A percentile compares a stretch with the other conserved stretches of the same genome.
Evolutionary conservation across 2,329 filamentous ascomycete genomes (phyloP).

Genomic region (Fusarium metavorans): DNA sequence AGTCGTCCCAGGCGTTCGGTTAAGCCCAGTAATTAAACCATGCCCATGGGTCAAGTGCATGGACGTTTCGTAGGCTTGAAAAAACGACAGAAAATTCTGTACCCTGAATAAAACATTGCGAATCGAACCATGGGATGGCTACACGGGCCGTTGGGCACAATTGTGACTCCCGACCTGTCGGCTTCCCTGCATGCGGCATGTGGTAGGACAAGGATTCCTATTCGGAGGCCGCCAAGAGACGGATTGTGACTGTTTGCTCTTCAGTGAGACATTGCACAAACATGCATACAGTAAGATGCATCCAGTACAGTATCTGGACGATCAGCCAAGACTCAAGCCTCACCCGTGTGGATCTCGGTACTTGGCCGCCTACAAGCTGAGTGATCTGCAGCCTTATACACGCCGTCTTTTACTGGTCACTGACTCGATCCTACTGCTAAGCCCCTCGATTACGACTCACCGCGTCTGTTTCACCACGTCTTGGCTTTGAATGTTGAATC

Average conservation of each 20-base stretch:
- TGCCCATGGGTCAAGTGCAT: constrained; percentile 1
- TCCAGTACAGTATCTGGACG: constrained; percentile 1
- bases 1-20: constrained; percentile 43
- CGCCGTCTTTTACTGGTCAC: constrained; percentile 9
- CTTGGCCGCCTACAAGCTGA: constrained; percentile 18
- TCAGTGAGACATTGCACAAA: not conserved
- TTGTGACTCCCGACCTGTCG: constrained; percentile 2
- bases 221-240: constrained; percentile 6
- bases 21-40: constrained; percentile 43
- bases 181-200: constrained; percentile 19
- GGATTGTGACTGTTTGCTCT: constrained; percentile 4
- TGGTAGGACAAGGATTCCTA: constrained; percentile 17
- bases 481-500: not conserved
- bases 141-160: constrained; percentile 29
- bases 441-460: constrained; percentile 18
- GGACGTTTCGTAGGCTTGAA: constrained; percentile 7
- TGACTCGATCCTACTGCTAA: constrained; percentile 8
- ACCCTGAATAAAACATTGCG: not conserved
- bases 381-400: constrained; percentile 40
- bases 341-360: constrained; percentile 37
- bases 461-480: not conserved
- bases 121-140: not conserved
- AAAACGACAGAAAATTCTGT: not conserved
- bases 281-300: not conserved
- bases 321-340: constrained; percentile 35